A percentile compares a stretch with the other conserved stretches of the same genome.
Evolutionary conservation across 257 asterid genomes (phyloP).

Genomic region (Nicotiana obtusifolia): DNA sequence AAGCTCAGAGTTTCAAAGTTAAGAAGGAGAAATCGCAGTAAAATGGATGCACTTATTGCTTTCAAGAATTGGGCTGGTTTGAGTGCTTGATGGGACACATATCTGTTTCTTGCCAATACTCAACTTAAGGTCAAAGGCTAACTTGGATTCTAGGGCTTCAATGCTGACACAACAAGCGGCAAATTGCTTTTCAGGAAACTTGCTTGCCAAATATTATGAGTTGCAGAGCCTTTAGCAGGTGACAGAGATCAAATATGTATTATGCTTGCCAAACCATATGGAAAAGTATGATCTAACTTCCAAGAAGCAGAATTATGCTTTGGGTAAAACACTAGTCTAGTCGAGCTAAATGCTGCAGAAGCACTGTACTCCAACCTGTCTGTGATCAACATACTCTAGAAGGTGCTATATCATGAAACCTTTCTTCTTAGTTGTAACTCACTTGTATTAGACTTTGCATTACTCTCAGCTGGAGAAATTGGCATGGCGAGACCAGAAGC

Average conservation of each 20-base stretch:
- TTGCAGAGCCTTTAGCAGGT: neutral
- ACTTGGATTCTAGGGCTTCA: neutral
- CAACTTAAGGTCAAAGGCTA: neutral
- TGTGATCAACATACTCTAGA: neutral
- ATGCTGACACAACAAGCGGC: neutral
- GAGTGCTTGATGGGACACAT: slow-evolving; percentile 37
- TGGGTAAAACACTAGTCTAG: neutral
- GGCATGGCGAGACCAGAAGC: neutral
- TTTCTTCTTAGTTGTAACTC: neutral
- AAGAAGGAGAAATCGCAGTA: slow-evolving; percentile 57
- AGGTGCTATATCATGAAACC: neutral
- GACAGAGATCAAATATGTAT: neutral
- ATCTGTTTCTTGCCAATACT: neutral
- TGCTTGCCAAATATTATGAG: neutral
- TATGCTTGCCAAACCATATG: neutral
- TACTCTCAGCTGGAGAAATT: neutral
- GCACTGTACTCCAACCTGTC: neutral
- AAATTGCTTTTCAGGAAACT: neutral
- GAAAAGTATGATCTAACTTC: neutral
- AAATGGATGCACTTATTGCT: slow-evolving; percentile 81
- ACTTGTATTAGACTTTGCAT: neutral
- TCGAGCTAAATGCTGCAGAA: neutral
- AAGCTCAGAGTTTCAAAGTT: slow-evolving; percentile 68
- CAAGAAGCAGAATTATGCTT: neutral
- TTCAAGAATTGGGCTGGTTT: slow-evolving; percentile 97